Evolutionary conservation across 345 rosid species (phyloP), one percentile per base, ranked within the genome.

Genomic region (Ceriops tagal): DNA sequence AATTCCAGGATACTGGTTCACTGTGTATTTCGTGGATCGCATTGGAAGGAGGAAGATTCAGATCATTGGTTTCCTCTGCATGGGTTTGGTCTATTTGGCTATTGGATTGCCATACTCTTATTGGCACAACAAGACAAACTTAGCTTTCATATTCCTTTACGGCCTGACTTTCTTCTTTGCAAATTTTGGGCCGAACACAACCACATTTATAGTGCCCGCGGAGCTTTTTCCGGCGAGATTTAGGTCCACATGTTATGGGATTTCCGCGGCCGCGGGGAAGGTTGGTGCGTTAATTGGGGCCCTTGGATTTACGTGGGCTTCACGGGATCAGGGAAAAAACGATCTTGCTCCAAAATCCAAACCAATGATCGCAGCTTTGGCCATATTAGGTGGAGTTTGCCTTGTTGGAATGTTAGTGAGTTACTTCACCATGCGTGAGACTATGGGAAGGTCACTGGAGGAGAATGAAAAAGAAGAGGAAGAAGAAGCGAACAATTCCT

Each of bases 211-310:
- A 0, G 82, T 88, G 49, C 97, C 97, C 0, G 96, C 96, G 0
- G 96, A 92, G 61, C 87, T 89, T 24, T 92, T 92, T 49, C 97
- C 97, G 2, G 89, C 97, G 0, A 83, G 97, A 75, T 86, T 92
- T 49, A 80, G 97, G 70, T 78, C 96, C 3, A 92, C 93, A 2
- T 92, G 97, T 71, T 93, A 92, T 31, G 97, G 92, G 39, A 82
- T 92, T 28, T 76, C 96, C 0, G 97, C 88, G 37, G 93, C 97
- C 0, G 32, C 68, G 8, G 97, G 97, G 62, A 92, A 89, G 77
- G 56, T 85, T 0, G 97, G 97, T 11, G 96, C 97, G 0, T 78
- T 89, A 34, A 74, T 88, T 35, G 97, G 96, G 5, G 73, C 87
- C 0, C 73, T 92, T 1, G 93, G 85, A 32, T 81, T 92, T 59